Base-by-base conservation (phyloP, 306 rosid species). In the Begonia loranthoides region DNA sequence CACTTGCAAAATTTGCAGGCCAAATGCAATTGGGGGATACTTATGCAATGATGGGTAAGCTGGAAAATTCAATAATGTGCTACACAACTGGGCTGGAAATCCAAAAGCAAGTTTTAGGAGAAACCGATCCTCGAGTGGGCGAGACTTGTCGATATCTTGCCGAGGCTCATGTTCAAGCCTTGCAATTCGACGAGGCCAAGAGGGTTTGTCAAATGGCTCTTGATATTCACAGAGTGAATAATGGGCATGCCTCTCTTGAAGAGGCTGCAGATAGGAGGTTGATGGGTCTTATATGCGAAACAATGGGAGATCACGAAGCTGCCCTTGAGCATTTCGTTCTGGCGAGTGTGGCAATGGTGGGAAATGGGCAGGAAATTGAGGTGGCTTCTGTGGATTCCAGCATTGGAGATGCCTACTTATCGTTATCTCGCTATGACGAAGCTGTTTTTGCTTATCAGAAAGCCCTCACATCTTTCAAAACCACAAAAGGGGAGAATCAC, bases 11-110 rank as follows among this genome's bases (percentile, higher is more conserved):
- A 68, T 92, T 92, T 65, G 79, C 96, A 0, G 81, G 99, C 45
- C 71, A 81, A 72, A 92, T 92, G 99, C 99, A 92, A 67, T 64
- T 92, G 34, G 99, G 99, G 48, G 99, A 92, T 64, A 79, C 87
- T 10, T 80, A 76, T 61, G 95, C 99, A 17, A 78, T 83, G 89
- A 36, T 79, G 56, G 99, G 96, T 41, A 81, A 78, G 71, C 83
- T 92, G 45, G 94, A 86, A 71, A 92, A 80, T 22, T 86, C 99
- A 53, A 73, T 83, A 10, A 67, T 41, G 57, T 79, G 81, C 55
- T 92, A 92, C 72, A 67, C 68, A n/a, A 60, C 76, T 4, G 99
- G 99, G 40, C 63, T 92, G 65, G 88, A 92, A 65, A 60, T 92
- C 16, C 99, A 92, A 64, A 80, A 17, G 66, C 72, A 66, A 49